phyloP scores from a whole-genome alignment of 2,329 filamentous ascomycete genomes.

The Aspergillus awamori region DNA sequence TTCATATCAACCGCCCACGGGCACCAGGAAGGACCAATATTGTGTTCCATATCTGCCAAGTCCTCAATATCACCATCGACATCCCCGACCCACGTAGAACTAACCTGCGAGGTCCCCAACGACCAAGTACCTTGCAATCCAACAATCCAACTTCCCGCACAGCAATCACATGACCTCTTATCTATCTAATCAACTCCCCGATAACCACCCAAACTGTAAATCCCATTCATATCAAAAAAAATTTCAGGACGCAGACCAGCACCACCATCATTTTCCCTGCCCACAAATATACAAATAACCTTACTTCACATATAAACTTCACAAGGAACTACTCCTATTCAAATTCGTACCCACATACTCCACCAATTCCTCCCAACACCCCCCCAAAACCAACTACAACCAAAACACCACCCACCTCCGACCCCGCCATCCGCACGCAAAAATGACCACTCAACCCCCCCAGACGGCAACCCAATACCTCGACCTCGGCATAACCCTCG shows the following conservation, averaged over 20 bases:
- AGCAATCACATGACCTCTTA: slow-evolving; percentile 8
- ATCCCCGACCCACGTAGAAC: neutral
- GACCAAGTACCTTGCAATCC: too few relatives aligned
- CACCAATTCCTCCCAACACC: neutral
- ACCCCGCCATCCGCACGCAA: neutral
- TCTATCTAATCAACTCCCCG: neutral
- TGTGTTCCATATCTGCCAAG: too few relatives aligned
- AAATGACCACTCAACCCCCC: slow-evolving; percentile 26
- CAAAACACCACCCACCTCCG: slow-evolving; percentile 1
- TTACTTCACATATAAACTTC: neutral
- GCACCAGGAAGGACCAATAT: too few relatives aligned
- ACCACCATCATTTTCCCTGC: neutral
- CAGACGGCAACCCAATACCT: slow-evolving; percentile 66
- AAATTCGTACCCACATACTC: too few relatives aligned
- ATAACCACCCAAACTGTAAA: neutral
- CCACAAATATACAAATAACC: neutral
- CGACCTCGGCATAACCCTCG: slow-evolving; percentile 83
- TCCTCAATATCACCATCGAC: too few relatives aligned
- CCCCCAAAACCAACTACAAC: neutral
- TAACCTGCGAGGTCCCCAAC: neutral
- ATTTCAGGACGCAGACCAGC: neutral
- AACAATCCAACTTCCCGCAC: too few relatives aligned
- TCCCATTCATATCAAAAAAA: slow-evolving; percentile 2
- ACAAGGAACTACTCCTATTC: neutral
- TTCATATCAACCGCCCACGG: neutral